Percentiles rank a stretch among this genome's conserved stretches.
Conservation (phyloP, 441 rosid genomes). For the Croton laevigatus region DNA sequence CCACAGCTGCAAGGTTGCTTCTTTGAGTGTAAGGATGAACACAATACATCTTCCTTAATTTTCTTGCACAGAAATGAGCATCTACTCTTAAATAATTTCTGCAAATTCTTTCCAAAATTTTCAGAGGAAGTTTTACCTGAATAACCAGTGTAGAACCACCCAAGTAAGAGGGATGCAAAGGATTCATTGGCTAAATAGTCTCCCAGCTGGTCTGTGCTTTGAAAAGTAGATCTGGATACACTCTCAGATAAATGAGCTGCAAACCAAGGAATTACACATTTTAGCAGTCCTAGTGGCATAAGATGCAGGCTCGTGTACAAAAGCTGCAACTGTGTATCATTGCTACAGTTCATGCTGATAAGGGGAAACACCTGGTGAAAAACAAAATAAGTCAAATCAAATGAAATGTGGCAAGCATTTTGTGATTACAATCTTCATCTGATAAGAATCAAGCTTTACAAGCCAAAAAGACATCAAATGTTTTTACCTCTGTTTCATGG, state of each 20-base stretch:
- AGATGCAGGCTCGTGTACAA: slow-evolving; percentile 55
- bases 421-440: background rate
- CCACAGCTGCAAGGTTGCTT: slow-evolving; percentile 12
- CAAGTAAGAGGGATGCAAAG: slow-evolving; percentile 51
- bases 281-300: slow-evolving; percentile 74
- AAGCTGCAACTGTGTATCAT: slow-evolving; percentile 57
- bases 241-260: slow-evolving; percentile 59
- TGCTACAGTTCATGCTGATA: slow-evolving; percentile 46
- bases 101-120: slow-evolving; percentile 48
- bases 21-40: slow-evolving; percentile 30
- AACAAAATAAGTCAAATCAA: slow-evolving; percentile 20
- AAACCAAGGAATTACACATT: slow-evolving; percentile 70
- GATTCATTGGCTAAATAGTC: slow-evolving; percentile 31
- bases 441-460: background rate
- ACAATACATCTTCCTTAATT: slow-evolving; percentile 35
- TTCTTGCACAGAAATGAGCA: slow-evolving; percentile 37
- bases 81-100: slow-evolving; percentile 43
- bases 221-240: slow-evolving; percentile 53
- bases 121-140: slow-evolving; percentile 55
- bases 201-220: slow-evolving; percentile 33
- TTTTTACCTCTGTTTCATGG: slow-evolving; percentile 56
- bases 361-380: slow-evolving; percentile 54
- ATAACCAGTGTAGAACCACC: slow-evolving; percentile 60
- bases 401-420: slow-evolving; percentile 8
- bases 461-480: background rate